These are phyloP conservation scores for Quercus suber DNA, from an alignment of 306 rosid species.

Conservation along the genomic window DNA sequence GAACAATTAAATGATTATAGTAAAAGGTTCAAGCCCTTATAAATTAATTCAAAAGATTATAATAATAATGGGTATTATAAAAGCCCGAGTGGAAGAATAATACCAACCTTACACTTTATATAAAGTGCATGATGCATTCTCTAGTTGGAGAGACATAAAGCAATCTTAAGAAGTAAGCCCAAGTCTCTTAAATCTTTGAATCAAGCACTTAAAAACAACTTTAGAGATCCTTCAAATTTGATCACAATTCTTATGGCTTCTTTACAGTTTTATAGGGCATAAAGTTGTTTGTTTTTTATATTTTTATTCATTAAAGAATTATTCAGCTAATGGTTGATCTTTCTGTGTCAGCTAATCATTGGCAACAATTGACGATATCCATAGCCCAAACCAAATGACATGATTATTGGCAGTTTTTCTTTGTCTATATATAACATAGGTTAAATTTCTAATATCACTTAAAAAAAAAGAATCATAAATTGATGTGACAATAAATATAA, in stretches of 20 bases:
- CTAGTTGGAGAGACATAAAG: conserved; percentile 19
- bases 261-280: conserved; percentile 1
- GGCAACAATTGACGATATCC: neutral
- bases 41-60: too few relatives aligned
- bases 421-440: neutral
- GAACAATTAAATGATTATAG: too few relatives aligned
- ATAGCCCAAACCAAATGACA: neutral
- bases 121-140: conserved; percentile 30
- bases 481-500: too few relatives aligned
- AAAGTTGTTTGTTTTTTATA: conserved; percentile 17
- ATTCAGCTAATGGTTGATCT: neutral
- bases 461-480: too few relatives aligned
- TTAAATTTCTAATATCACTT: neutral
- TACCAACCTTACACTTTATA: conserved; percentile 38
- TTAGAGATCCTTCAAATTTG: neutral
- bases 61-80: neutral
- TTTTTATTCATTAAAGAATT: neutral
- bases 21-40: neutral
- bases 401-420: neutral
- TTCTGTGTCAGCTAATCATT: neutral
- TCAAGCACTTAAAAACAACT: neutral
- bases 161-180: neutral
- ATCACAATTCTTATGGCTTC: neutral
- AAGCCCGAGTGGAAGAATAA: conserved; percentile 15
- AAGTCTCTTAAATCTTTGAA: neutral